A percentile compares a stretch with the other conserved stretches of the same genome.
Conservation (phyloP, 352 stramenopile genomes). For the Pythium dissotocum region DNA sequence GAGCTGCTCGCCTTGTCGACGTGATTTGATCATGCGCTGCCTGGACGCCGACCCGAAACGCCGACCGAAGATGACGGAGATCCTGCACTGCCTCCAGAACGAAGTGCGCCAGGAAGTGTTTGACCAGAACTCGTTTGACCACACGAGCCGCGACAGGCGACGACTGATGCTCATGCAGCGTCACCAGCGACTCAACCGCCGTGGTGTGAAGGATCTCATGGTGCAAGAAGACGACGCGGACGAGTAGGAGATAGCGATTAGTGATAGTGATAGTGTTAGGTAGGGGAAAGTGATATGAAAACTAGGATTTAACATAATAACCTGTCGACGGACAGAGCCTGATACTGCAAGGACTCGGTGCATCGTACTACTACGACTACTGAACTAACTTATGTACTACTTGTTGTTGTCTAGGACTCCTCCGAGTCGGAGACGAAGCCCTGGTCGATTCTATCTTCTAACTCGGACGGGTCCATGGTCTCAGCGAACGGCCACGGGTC, state of each 20-base stretch:
- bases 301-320: neutral
- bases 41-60: constrained; percentile 57
- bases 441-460: neutral
- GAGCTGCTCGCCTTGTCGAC: constrained; percentile 57
- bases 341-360: neutral
- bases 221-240: constrained; percentile 10
- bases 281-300: neutral
- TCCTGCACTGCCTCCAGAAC: constrained; percentile 69
- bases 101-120: constrained; percentile 78
- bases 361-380: neutral
- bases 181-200: constrained; percentile 75
- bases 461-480: neutral
- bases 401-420: constrained; percentile 13
- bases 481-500: constrained; percentile 56
- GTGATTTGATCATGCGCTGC: constrained; percentile 66
- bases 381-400: neutral
- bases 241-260: neutral
- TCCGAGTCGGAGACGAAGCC: constrained; percentile 21
- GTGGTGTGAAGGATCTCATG: constrained; percentile 63
- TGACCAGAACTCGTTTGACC: constrained; percentile 63
- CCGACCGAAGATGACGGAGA: constrained; percentile 77
- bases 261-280: neutral
- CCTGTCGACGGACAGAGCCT: neutral
- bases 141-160: constrained; percentile 52
- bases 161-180: constrained; percentile 73